Base-by-base conservation (phyloP, 805 yeast genomes). In the Saccharomyces kudriavzevii region DNA sequence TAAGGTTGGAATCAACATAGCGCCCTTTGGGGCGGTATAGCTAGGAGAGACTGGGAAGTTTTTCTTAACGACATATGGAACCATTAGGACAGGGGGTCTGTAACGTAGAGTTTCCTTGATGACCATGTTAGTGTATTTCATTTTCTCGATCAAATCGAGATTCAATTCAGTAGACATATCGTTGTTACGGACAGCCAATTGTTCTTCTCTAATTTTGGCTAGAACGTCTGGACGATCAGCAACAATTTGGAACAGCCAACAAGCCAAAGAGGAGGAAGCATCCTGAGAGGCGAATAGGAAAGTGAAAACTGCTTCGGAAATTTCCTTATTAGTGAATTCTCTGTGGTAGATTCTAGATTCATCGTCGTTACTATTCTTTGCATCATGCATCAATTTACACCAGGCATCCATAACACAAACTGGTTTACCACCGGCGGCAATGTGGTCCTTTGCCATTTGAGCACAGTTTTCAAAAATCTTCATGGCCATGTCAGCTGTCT, bases 11-110 rank as follows among this genome's bases (percentile, higher is more conserved):
- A 94, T 89, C 61, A 94, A 79, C 99, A 94, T 94, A 27, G 97
- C 78, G 48, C 98, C 98, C 74, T 90, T 91, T 69, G 99, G 99
- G 50, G 90, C 96, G 27, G 92, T 83, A 74, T 94, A 94, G 54
- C 77, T 80, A 14, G 85, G 85, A 43, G 89, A 80, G 51, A 94
- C 83, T 45, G 96, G 96, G 78, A 87, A 94, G 13, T 80, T 74
- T 70, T 89, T 78, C 78, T 94, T 94, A 52, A 81, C 97, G 56
- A 89, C 89, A 69, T 94, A 94, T 51, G 99, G 99, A 56, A 94
- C 98, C 99, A 94, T 94, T 54, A 91, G 67, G 57, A 94, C 99
- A 3, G 99, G 99, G 27, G 99, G 99, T 73, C 98, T 85, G 76
- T 87, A 87, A 70, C 99, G 85, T 62, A 94, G 80, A 52, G 94